phyloP scores from a whole-genome alignment of 176 grass and related monocot genomes.

The Bromus sterilis region DNA sequence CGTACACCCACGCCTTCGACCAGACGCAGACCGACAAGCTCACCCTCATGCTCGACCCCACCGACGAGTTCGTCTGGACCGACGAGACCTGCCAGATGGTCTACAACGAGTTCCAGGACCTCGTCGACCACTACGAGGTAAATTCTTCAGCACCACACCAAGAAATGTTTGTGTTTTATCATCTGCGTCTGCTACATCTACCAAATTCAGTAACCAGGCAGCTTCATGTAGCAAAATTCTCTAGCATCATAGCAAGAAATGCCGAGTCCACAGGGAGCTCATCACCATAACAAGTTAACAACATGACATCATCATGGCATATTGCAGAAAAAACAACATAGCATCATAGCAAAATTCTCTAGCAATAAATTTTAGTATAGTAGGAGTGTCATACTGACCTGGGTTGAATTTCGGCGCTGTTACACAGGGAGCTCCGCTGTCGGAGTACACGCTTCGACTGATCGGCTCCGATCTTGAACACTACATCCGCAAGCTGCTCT shows the following conservation, averaged over 20 bases:
- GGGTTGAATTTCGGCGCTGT: background rate
- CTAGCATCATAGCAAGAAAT: background rate
- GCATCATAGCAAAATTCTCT: background rate
- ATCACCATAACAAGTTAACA: no score
- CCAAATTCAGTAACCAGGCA: background rate
- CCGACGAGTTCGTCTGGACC: conserved; percentile 85
- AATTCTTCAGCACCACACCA: background rate
- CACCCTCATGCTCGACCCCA: conserved; percentile 80
- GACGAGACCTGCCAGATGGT: conserved; percentile 73
- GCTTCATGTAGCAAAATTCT: background rate
- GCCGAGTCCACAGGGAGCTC: no score
- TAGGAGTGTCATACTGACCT: background rate
- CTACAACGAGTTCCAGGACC: conserved; percentile 86
- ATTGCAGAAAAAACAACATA: no score
- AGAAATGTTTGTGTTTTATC: no score
- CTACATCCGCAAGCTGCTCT: conserved; percentile 86
- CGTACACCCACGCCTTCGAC: conserved; percentile 84
- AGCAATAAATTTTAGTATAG: no score
- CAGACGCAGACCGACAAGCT: conserved; percentile 98
- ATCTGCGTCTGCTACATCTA: background rate
- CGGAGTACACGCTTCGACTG: conserved; percentile 84
- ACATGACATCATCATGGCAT: no score
- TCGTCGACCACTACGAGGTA: conserved; percentile 90
- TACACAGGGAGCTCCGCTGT: conserved; percentile 58
- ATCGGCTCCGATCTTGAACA: conserved; percentile 90